Evolutionary conservation across 1,284 basidiomycete species (phyloP), one percentile per base, ranked within the genome.

Genomic region (Pseudozyma flocculosa): DNA sequence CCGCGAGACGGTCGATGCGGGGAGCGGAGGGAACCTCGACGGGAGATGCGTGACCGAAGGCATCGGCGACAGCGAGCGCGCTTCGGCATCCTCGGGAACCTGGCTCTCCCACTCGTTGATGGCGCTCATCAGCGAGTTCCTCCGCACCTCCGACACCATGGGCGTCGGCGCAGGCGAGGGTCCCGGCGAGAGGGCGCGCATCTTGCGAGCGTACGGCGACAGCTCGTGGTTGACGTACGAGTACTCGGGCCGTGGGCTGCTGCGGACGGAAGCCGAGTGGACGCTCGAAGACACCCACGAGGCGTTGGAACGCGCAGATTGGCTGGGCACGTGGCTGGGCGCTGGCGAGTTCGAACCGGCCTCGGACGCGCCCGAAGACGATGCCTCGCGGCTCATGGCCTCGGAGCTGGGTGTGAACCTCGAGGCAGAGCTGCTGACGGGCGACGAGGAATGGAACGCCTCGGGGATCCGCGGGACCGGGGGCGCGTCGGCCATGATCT

Each of bases 81-180:
- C 37, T 14, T 45, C 53, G 21, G 40, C 56, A 3, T 38, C 44
- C 30, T 61, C 54, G 1, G 63, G 63, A 8, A 59, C 52, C 23
- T 61, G 58, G n/a, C 60, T 68, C 45, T 72, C 70, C 72, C 72
- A 74, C 44, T 73, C 70, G 51, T 62, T 69, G 62, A 74, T 74
- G 26, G 70, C 64, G 23, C 61, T 62, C 72, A 74, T 74, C 34
- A 67, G 46, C 41, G 66, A 62, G 37, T 61, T 55, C 5, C 63
- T 57, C 22, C 54, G 51, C 45, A 44, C 48, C 14, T 59, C 68
- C 40, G 58, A 59, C 1, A 48, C 39, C 30, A 53, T 34, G 3
- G 52, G 50, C n/a, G n/a, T n/a, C 11, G 58, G 55, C 3, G 54
- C 18, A 19, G 58, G 49, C 14, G 24, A 22, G 2, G 63, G 67